Conservation (phyloP, 1,284 basidiomycete genomes). For the Apiotrichum mycotoxinovorans region DNA sequence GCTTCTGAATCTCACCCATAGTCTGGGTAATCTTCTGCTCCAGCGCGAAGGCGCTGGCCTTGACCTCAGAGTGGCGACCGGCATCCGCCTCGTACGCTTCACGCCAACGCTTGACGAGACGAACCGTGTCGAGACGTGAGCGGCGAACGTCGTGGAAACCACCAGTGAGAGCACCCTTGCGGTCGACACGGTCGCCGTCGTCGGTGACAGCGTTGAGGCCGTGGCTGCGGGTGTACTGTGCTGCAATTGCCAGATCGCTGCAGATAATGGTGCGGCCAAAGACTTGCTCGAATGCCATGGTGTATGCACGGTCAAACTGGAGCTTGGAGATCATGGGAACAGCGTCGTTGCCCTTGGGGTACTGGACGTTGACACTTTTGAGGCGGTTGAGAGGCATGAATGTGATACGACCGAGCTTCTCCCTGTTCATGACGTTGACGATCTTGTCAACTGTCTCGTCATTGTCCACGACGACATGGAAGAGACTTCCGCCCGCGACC, state of each 20-base stretch:
- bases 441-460: constrained; percentile 86
- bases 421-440: constrained; percentile 85
- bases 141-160: constrained; percentile 91
- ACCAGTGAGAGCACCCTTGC: constrained; percentile 91
- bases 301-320: constrained; percentile 65
- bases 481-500: constrained; percentile 83
- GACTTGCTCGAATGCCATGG: constrained; percentile 84
- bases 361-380: constrained; percentile 62
- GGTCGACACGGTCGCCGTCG: constrained; percentile 95
- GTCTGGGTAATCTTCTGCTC: constrained; percentile 85
- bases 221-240: constrained; percentile 90
- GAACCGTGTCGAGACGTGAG: constrained; percentile 84
- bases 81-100: constrained; percentile 66
- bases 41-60: constrained; percentile 62
- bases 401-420: constrained; percentile 89
- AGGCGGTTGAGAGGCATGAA: constrained; percentile 99
- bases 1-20: constrained; percentile 69
- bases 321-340: constrained; percentile 84
- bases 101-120: constrained; percentile 72
- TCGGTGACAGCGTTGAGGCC: constrained; percentile 95
- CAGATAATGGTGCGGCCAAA: constrained; percentile 98
- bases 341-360: constrained; percentile 80
- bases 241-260: constrained; percentile 83
- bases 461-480: constrained; percentile 95
- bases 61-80: constrained; percentile 67